Conservation (phyloP, 768 basidiomycete genomes). For the Lentinula detonsa region DNA sequence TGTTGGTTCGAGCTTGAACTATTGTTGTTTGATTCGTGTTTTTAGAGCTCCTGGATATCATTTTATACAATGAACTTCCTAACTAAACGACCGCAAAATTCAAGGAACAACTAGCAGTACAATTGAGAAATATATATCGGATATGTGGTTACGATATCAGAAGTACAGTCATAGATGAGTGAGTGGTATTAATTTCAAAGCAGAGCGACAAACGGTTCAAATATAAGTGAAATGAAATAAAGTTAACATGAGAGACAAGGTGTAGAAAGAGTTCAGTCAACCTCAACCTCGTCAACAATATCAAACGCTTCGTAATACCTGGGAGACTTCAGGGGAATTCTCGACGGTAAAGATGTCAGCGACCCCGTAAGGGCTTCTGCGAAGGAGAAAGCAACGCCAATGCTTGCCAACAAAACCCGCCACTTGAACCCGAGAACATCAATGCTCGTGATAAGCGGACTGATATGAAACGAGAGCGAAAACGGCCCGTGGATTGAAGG, state of each 20-base stretch:
- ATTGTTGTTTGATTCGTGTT: too few relatives aligned
- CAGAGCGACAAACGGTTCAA: not conserved
- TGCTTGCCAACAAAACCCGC: conserved; percentile 48
- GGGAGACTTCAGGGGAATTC: not conserved
- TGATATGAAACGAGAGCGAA: conserved; percentile 14
- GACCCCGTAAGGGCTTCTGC: conserved; percentile 46
- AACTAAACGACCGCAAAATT: too few relatives aligned
- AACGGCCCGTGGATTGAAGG: conserved; percentile 15
- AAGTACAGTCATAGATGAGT: not conserved
- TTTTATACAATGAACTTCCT: too few relatives aligned
- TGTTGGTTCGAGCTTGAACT: not conserved
- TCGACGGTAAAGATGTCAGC: not conserved
- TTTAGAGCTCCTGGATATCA: too few relatives aligned
- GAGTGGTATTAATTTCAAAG: not conserved
- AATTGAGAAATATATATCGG: not conserved
- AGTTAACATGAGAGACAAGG: not conserved
- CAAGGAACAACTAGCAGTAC: not conserved
- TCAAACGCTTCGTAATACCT: not conserved
- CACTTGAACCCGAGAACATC: conserved; percentile 52
- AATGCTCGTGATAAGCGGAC: conserved; percentile 25
- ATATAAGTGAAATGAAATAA: not conserved
- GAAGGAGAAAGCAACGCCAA: conserved; percentile 61
- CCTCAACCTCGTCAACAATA: not conserved
- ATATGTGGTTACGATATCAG: not conserved
- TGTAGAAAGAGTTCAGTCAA: not conserved